Percentiles rank a stretch among this genome's conserved stretches.
Conservation (phyloP, 1,139 yeast species). For the Candida gigantensis region DNA sequence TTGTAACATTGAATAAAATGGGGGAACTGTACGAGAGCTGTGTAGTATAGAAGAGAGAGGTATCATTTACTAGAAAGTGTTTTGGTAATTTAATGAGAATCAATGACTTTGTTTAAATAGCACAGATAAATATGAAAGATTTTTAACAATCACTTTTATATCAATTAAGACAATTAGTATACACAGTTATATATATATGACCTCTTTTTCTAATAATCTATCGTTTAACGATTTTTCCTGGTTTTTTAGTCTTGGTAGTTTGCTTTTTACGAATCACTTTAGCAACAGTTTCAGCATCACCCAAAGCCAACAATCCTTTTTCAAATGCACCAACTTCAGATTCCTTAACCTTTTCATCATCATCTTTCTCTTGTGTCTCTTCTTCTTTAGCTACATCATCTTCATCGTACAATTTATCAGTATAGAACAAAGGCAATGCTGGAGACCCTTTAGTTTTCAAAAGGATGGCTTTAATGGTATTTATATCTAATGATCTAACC, state of each 20-base stretch:
- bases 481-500: slow-evolving; percentile 46
- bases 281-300: slow-evolving; percentile 65
- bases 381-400: slow-evolving; percentile 30
- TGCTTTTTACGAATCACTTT: slow-evolving; percentile 46
- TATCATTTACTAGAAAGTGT: no score
- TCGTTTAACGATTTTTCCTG: no score
- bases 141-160: no score
- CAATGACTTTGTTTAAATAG: no score
- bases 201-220: no score
- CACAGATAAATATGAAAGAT: no score
- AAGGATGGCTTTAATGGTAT: slow-evolving; percentile 57
- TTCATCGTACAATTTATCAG: slow-evolving; percentile 56
- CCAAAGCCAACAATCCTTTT: slow-evolving; percentile 76
- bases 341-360: slow-evolving; percentile 50
- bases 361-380: slow-evolving; percentile 30
- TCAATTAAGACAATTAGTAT: no score
- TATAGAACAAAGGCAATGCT: slow-evolving; percentile 76
- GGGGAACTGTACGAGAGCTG: no score
- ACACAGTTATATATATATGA: not conserved
- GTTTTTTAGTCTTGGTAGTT: slow-evolving; percentile 3
- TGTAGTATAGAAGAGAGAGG: no score
- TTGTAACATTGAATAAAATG: no score
- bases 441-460: slow-evolving; percentile 76
- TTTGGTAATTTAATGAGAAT: no score
- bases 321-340: no score